Base-by-base conservation (phyloP, 1,139 yeast species). In the Pichia sp. region DNA sequence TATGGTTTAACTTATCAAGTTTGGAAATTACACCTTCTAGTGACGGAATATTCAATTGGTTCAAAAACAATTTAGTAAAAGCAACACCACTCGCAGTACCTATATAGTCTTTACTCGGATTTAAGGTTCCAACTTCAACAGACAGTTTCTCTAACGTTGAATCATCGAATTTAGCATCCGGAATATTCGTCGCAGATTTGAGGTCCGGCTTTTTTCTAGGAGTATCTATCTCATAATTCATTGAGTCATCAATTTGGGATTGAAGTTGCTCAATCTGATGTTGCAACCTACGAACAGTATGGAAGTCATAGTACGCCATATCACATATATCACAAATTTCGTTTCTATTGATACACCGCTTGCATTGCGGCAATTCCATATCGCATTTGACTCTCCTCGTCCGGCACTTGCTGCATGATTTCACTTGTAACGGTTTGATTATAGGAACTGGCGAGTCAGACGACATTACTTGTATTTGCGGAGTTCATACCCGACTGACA, bases 251-350 rank as follows among this genome's bases (percentile, higher is more conserved):
- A 14, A 14, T 28, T 17, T 30, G 14, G 18, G 19, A n/a, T 20
- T 26, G 19, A 5, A 26, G 14, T 4, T 20, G 18, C 9, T 19
- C 10, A 17, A 25, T 8, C 24, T 4, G 11, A 6, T 10, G n/a
- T 20, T 35, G 37, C 8, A 35, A 12, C 9, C 25, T 18, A 4
- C 37, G n/a, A 12, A 35, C 37, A n/a, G 32, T 25, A 10, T 18
- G 6, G 22, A 26, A 35, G 8, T 26, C 31, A 19, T 35, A 35
- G 4, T 8, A 5, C 6, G 19, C 32, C 37, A 35, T 35, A 18
- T 35, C 37, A n/a, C 37, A 35, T 12, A 35, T 35, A 26, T 25
- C 37, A 14, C 31, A 35, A 9, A 24, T 35, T 20, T 35, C 37
- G 28, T 30, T 30, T 17, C 31, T 9, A 11, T 9, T 10, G 15